Evolutionary conservation across 139 green algal species (phyloP), one percentile per base, ranked within the genome.

Genomic region (Chlorella sp.): DNA sequence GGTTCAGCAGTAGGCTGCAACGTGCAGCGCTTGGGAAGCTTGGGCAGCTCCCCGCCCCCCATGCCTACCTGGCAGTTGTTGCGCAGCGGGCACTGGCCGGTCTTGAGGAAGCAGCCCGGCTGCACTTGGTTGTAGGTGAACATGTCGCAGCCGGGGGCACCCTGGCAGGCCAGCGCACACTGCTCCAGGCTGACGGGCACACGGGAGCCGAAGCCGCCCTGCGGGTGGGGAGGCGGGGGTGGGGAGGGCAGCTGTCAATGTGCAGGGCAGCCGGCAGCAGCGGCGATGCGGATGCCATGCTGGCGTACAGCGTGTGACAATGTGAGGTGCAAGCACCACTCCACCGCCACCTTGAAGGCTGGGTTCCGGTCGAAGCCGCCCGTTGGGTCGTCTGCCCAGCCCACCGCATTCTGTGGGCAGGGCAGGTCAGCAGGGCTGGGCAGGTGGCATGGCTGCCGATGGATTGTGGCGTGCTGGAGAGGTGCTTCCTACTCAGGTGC

Each of bases 101-200:
- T 20, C 82, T 91, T 91, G 4, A 91, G 85, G 73, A 90, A 91
- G 82, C 88, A 91, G 21, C 36, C 65, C 51, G 87, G 64, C 72
- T 86, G 78, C 7, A 47, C 68, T 0, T 57, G 13, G 72, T 91
- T 91, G 85, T 87, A 90, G 25, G 80, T 72, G 65, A 91, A 83
- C 26, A 55, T 47, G 28, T 84, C 75, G 68, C 88, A 91, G 38
- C 44, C 71, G 17, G 71, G 57, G 4, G 74, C 72, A 0, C 78
- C 85, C 72, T 82, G 64, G 80, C 88, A 91, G 23, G 88, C 88
- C 3, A 87, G 30, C 32, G 88, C 74, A 41, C 88, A 91, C 47
- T 81, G 71, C 18, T 51, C 62, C 34, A 81, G 28, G 0, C 34
- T 44, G 38, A 91, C 82, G 28, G 88, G 74, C 30, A 56, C 20